These are phyloP conservation scores for Crucibulum laeve DNA, from an alignment of 768 basidiomycete genomes.

Conservation along the genomic window DNA sequence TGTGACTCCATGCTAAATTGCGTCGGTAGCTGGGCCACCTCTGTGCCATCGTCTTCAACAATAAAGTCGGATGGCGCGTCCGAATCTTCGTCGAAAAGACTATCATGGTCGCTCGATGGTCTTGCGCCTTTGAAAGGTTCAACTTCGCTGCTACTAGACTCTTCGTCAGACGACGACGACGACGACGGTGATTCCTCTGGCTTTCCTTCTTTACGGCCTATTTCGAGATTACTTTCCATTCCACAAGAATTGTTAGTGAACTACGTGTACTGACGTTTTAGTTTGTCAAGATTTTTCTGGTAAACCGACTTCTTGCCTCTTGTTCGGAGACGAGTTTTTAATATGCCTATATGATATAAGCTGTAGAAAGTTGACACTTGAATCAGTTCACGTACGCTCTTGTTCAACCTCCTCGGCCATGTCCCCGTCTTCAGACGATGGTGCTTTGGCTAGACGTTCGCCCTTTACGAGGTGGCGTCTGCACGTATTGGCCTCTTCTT, in stretches of 20 bases:
- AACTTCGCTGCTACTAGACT: slow-evolving; percentile 15
- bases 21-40: slow-evolving; percentile 50
- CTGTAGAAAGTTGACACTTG: background rate
- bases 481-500: slow-evolving; percentile 9
- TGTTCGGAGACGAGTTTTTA: slow-evolving; percentile 58
- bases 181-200: slow-evolving; percentile 26
- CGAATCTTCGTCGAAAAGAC: slow-evolving; percentile 33
- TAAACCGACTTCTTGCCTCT: slow-evolving; percentile 57
- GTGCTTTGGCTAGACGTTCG: too few species aligned
- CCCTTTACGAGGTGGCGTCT: background rate
- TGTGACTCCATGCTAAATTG: slow-evolving; percentile 80
- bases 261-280: slow-evolving; percentile 48
- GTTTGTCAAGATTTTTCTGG: slow-evolving; percentile 58
- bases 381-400: slow-evolving; percentile 40
- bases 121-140: slow-evolving; percentile 43
- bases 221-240: slow-evolving; percentile 15
- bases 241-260: slow-evolving; percentile 8
- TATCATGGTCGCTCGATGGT: slow-evolving; percentile 30
- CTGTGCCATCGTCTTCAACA: slow-evolving; percentile 59
- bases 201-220: slow-evolving; percentile 37
- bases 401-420: slow-evolving; percentile 47
- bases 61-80: slow-evolving; percentile 43
- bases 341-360: slow-evolving; percentile 44
- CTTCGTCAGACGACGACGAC: too few species aligned
- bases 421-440: slow-evolving; percentile 35